Conservation (phyloP, 2,329 filamentous ascomycete genomes). For the Penicillium sp. region DNA sequence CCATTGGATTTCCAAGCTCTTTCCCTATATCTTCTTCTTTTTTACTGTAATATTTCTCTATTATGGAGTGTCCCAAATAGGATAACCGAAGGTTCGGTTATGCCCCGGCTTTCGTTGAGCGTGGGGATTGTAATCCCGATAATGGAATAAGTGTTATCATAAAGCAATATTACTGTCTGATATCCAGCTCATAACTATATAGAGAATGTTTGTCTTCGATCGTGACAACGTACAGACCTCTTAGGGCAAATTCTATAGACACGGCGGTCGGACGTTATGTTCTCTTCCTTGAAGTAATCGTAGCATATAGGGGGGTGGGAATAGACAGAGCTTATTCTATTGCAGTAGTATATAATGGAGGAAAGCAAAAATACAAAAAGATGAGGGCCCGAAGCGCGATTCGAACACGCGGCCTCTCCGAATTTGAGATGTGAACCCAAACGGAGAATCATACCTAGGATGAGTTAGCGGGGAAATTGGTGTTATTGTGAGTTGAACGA, state of each 20-base stretch:
- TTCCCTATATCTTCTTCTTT: neutral
- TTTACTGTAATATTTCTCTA: neutral
- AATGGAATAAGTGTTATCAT: neutral
- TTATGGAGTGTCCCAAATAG: neutral
- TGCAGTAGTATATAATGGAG: too few relatives aligned
- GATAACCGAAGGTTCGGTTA: neutral
- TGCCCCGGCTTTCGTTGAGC: neutral
- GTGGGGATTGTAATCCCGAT: neutral
- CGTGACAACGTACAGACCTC: neutral
- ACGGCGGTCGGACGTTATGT: neutral
- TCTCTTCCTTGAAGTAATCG: too few relatives aligned
- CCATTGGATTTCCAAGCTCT: conserved; percentile 7
- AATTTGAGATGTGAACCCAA: conserved; percentile 1
- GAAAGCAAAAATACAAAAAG: neutral
- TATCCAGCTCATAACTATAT: neutral
- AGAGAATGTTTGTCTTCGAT: neutral
- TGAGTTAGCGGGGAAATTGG: too few relatives aligned
- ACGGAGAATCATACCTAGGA: conserved; percentile 6
- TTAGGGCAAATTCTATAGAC: neutral
- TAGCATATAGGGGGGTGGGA: too few relatives aligned
- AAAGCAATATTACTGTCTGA: neutral
- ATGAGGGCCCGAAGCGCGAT: conserved; percentile 7
- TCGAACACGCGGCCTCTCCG: conserved; percentile 14
- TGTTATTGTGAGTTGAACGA: too few relatives aligned
- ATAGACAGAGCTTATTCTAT: neutral